Percentiles rank a stretch among this genome's conserved stretches.
Conservation (phyloP, 495 filamentous ascomycete genomes). For the Letharia lupina region DNA sequence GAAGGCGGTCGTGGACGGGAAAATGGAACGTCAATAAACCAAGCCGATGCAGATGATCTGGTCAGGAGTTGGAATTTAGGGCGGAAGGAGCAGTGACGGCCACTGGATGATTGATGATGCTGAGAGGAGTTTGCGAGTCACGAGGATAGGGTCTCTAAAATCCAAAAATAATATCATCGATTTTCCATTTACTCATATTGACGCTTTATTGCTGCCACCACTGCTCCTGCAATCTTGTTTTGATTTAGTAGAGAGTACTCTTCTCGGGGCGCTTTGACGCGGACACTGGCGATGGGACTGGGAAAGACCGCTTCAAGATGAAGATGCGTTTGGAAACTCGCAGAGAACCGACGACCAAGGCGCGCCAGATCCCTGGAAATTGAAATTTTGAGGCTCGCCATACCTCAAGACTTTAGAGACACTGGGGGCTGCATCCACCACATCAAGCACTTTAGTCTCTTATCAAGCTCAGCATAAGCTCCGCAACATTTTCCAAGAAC, state of each 20-base stretch:
- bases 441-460: neutral
- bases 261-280: too few relatives aligned
- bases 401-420: neutral
- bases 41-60: neutral
- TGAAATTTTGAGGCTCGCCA: neutral
- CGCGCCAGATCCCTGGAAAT: neutral
- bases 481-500: neutral
- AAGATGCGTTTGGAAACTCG: neutral
- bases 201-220: neutral
- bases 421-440: neutral
- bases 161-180: neutral
- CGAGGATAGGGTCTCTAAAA: neutral
- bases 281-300: neutral
- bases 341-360: neutral
- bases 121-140: neutral
- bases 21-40: neutral
- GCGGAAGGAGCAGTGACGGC: neutral
- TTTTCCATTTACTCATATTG: neutral
- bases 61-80: neutral
- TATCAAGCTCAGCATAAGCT: constrained; percentile 8
- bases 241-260: neutral
- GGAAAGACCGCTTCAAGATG: neutral
- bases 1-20: neutral
- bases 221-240: neutral
- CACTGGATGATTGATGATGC: neutral